A percentile compares a stretch with the other conserved stretches of the same genome.
phyloP scores from a whole-genome alignment of 768 basidiomycete species.

The Dentipellis fragilis region DNA sequence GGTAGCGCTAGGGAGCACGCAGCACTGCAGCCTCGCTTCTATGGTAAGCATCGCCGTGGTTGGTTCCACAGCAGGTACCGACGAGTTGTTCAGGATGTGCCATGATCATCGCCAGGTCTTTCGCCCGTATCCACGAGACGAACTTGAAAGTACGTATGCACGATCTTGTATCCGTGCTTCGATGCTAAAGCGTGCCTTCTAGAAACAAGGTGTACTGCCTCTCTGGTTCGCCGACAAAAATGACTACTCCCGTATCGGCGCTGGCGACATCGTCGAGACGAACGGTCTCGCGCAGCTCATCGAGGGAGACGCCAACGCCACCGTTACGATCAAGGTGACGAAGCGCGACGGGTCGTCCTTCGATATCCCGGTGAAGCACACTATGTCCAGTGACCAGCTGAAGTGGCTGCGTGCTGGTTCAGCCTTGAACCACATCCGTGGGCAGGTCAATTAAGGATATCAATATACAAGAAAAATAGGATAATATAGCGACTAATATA shows the following conservation, averaged over 20 bases:
- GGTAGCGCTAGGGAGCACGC: slow-evolving; percentile 98
- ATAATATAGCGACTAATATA: slow-evolving; percentile 3
- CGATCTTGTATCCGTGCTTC: not conserved
- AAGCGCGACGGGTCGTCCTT: slow-evolving; percentile 52
- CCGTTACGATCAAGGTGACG: slow-evolving; percentile 50
- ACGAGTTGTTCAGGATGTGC: slow-evolving; percentile 51
- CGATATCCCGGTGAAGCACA: slow-evolving; percentile 71
- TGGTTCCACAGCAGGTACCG: not conserved
- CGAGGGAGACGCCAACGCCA: slow-evolving; percentile 29
- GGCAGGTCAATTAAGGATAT: slow-evolving; percentile 28
- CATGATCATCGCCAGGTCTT: slow-evolving; percentile 84
- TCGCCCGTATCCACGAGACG: slow-evolving; percentile 97
- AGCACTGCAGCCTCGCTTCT: slow-evolving; percentile 92
- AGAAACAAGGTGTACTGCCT: slow-evolving; percentile 98
- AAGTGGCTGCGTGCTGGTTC: slow-evolving; percentile 86
- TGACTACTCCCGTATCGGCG: slow-evolving; percentile 77
- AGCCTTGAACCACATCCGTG: slow-evolving; percentile 83
- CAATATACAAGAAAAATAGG: slow-evolving; percentile 1
- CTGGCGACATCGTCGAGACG: slow-evolving; percentile 79
- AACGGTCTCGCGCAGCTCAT: slow-evolving; percentile 68
- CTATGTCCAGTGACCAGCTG: slow-evolving; percentile 83
- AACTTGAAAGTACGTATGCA: slow-evolving; percentile 67
- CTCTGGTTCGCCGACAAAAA: slow-evolving; percentile 85
- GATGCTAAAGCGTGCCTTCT: slow-evolving; percentile 6
- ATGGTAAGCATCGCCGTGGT: slow-evolving; percentile 35